Evolutionary conservation across 2,329 filamentous ascomycete genomes (phyloP), one percentile per base, ranked within the genome.

Genomic region (Setomelanomma holmii): DNA sequence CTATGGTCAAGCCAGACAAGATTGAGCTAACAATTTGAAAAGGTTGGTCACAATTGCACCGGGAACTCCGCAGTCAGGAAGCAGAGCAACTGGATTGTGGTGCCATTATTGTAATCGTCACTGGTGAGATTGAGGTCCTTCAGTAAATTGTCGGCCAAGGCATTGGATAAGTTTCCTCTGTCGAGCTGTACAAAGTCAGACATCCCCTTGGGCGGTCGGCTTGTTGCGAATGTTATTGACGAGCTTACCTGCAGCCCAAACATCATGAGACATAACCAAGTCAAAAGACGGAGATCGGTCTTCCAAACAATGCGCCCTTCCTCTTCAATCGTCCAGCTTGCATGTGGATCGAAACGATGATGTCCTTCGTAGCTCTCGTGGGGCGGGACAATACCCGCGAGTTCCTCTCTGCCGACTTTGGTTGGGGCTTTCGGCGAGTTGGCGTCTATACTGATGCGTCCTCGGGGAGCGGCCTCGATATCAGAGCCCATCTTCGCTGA

Each of bases 41-140:
- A 3, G 20, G 3, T 35, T n/a, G 21, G 16, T 40, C 11, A 38
- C 17, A 51, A 43, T 30, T 60, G 63, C 0, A 77, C 76, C 0
- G 78, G 78, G 17, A 80, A 72, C 44, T 78, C 78, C 0, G 78
- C 76, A 2, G 62, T 57, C n/a, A 96, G 91, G 78, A 96, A 96
- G 71, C 90, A 92, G 20, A 84, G 82, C 75, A 91, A 92, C 78
- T 95, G 93, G 8, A 89, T 76, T 0, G 75, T 76, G 16, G 73
- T 69, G 33, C 69, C 68, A 33, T 71, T 67, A 55, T 73, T 73
- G 53, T 71, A 73, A 43, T 72, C 69, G 49, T 71, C 68, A 14
- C 58, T 66, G 1, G 63, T 71, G 19, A 73, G 55, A 1, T 57
- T 54, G 10, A 73, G 63, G 27, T 73, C 69, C 0, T 63, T 56